Percentiles rank a stretch among this genome's conserved stretches.
Conservation (phyloP, 345 rosid genomes). For the Barbarea vulgaris region DNA sequence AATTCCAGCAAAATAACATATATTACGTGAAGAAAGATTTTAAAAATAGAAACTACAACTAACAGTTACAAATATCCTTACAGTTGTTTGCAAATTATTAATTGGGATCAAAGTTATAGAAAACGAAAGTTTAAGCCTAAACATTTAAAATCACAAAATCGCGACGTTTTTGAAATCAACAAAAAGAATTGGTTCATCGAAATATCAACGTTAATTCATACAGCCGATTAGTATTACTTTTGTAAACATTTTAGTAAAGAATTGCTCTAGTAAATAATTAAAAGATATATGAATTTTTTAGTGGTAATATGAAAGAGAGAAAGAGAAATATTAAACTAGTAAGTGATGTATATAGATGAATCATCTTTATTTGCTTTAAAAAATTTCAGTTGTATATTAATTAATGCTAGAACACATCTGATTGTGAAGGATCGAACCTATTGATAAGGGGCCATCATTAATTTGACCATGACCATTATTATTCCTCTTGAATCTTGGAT, state of each 20-base stretch:
- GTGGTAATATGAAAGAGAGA: background rate
- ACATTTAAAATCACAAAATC: background rate
- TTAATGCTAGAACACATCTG: background rate
- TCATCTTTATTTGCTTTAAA: background rate
- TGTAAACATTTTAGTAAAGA: background rate
- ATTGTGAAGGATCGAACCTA: background rate
- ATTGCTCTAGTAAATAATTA: background rate
- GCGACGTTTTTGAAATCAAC: background rate
- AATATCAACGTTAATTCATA: background rate
- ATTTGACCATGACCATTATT: background rate
- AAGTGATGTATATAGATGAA: background rate
- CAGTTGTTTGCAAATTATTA: background rate
- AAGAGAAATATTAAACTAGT: background rate
- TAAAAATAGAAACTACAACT: background rate
- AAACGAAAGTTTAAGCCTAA: background rate
- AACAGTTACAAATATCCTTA: background rate
- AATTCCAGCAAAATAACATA: background rate
- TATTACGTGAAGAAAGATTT: background rate
- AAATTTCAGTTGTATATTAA: background rate
- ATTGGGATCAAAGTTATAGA: background rate
- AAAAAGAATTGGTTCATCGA: background rate
- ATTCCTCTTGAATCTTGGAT: background rate
- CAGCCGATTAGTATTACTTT: background rate
- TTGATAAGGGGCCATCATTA: background rate
- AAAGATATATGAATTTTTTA: background rate